Conservation (phyloP, 306 rosid species). For the Sphenostylis stenocarpa region DNA sequence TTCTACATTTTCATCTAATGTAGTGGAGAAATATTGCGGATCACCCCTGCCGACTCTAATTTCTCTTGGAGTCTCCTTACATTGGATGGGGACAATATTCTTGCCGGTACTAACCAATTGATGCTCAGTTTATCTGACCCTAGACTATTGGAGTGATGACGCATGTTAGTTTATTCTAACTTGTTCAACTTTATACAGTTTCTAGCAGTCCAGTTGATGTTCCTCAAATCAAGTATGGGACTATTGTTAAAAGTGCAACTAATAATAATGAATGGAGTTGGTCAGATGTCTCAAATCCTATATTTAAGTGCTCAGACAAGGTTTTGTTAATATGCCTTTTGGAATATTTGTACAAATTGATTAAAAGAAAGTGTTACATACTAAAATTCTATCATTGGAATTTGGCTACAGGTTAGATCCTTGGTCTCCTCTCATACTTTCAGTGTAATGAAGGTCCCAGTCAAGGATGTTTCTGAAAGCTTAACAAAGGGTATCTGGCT, state of each 20-base stretch:
- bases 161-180: neutral
- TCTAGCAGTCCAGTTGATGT: conserved; percentile 85
- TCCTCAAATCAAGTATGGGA: conserved; percentile 83
- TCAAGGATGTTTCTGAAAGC: conserved; percentile 64
- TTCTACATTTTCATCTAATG: conserved; percentile 30
- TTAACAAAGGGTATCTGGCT: conserved; percentile 66
- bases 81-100: conserved; percentile 71
- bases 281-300: conserved; percentile 64
- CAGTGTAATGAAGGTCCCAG: conserved; percentile 67
- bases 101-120: conserved; percentile 78
- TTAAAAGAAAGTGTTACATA: conserved; percentile 16
- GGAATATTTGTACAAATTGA: neutral
- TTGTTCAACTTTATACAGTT: conserved; percentile 53
- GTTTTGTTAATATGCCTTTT: conserved; percentile 46
- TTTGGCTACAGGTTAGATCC: conserved; percentile 62
- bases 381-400: conserved; percentile 30
- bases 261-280: conserved; percentile 66
- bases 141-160: conserved; percentile 4
- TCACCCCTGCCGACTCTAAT: conserved; percentile 69
- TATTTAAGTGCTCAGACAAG: conserved; percentile 70
- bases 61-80: conserved; percentile 80
- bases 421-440: conserved; percentile 70
- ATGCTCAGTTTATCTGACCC: conserved; percentile 25
- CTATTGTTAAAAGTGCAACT: conserved; percentile 53
- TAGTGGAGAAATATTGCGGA: conserved; percentile 69